Percentiles rank a stretch among this genome's conserved stretches.
These are phyloP conservation scores for Xylaria nigripes DNA, from an alignment of 495 filamentous ascomycete species.

Conservation along the genomic window DNA sequence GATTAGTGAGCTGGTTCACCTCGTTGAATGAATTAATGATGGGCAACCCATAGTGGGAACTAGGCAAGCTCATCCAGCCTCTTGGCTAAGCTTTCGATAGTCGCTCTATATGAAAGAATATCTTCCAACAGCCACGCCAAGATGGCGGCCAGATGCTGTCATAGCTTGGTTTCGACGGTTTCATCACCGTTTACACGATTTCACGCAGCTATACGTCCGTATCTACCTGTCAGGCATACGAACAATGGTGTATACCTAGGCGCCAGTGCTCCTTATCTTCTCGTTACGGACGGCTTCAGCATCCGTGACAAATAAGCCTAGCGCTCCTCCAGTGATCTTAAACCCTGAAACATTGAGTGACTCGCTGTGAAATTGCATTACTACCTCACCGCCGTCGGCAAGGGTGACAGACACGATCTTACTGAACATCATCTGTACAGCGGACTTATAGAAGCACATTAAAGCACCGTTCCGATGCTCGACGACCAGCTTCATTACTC, in stretches of 20 bases:
- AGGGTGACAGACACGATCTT: slow-evolving; percentile 24
- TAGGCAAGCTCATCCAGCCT: slow-evolving; percentile 17
- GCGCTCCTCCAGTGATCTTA: slow-evolving; percentile 19
- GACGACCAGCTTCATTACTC: slow-evolving; percentile 25
- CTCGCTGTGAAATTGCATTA: slow-evolving; percentile 27
- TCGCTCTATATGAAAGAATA: slow-evolving; percentile 16
- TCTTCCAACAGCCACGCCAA: slow-evolving; percentile 20
- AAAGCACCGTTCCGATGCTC: slow-evolving; percentile 22
- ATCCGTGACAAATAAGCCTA: slow-evolving; percentile 23
- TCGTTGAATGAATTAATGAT: slow-evolving; percentile 28
- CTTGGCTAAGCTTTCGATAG: slow-evolving; percentile 15
- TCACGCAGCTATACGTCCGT: slow-evolving; percentile 18
- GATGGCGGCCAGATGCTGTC: slow-evolving; percentile 22
- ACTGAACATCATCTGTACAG: slow-evolving; percentile 28
- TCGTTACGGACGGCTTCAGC: slow-evolving; percentile 18
- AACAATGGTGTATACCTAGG: slow-evolving; percentile 25
- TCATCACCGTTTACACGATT: slow-evolving; percentile 18
- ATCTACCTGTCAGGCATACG: slow-evolving; percentile 23
- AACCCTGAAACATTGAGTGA: slow-evolving; percentile 21
- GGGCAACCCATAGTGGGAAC: slow-evolving; percentile 27
- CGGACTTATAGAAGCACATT: slow-evolving; percentile 22
- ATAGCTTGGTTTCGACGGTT: slow-evolving; percentile 20
- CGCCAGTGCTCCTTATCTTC: slow-evolving; percentile 15
- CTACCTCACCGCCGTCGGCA: slow-evolving; percentile 22
- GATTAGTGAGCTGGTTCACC: slow-evolving; percentile 28